A percentile compares a stretch with the other conserved stretches of the same genome.
Evolutionary conservation across 495 filamentous ascomycete genomes (phyloP).

Genomic region (Podospora australis): DNA sequence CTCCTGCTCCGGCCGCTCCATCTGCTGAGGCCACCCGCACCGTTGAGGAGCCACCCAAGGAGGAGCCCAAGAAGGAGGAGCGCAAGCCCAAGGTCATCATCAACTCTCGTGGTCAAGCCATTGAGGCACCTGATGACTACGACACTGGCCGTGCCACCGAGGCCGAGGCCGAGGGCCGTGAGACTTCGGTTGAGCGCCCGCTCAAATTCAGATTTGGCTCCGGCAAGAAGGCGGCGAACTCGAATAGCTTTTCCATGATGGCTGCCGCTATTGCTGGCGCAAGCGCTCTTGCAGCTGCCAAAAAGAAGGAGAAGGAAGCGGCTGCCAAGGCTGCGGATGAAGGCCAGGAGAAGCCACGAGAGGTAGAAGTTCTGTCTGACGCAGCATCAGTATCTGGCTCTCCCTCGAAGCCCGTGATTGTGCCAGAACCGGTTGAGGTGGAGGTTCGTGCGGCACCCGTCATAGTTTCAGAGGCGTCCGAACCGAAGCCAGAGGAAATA

Average conservation of each 20-base stretch:
- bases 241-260: conserved; percentile 34
- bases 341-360: conserved; percentile 11
- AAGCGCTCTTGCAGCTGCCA: conserved; percentile 20
- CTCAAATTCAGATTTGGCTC: conserved; percentile 22
- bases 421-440: background rate
- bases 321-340: conserved; percentile 12
- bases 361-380: conserved; percentile 4
- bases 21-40: conserved; percentile 1
- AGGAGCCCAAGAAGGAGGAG: conserved; percentile 10
- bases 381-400: background rate
- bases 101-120: conserved; percentile 12
- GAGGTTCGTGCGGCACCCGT: background rate
- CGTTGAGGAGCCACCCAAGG: conserved; percentile 6
- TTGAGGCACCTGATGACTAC: conserved; percentile 28
- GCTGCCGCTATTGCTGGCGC: conserved; percentile 33
- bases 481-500: background rate
- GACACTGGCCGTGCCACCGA: conserved; percentile 53
- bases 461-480: background rate
- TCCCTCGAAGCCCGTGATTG: background rate
- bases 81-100: conserved; percentile 12
- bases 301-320: conserved; percentile 10
- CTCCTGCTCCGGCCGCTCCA: conserved; percentile 5
- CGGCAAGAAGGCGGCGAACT: conserved; percentile 28
- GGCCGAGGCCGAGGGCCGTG: conserved; percentile 48
- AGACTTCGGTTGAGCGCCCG: conserved; percentile 21